These are phyloP conservation scores for Acacia confusa DNA, from an alignment of 306 rosid genomes.

Conservation along the genomic window DNA sequence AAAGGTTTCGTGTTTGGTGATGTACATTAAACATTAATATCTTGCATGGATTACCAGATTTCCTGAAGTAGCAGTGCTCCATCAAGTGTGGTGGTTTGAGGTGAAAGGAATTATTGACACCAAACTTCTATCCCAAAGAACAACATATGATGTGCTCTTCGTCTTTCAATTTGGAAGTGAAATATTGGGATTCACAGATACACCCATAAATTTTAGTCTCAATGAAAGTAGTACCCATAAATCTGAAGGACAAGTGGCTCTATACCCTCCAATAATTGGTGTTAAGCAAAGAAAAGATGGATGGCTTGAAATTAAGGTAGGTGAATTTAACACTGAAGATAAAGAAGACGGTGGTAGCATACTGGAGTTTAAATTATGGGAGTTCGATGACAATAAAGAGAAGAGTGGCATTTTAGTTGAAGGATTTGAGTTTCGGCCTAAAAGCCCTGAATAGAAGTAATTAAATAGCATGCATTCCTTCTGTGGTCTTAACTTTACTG, in stretches of 20 bases:
- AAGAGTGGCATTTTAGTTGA: conserved; percentile 35
- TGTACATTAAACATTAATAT: no score
- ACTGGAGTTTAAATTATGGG: not conserved
- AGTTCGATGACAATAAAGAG: not conserved
- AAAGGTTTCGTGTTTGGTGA: not conserved
- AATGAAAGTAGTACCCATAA: not conserved
- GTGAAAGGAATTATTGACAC: not conserved
- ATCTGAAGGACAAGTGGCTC: not conserved
- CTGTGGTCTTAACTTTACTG: not conserved
- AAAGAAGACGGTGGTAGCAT: not conserved
- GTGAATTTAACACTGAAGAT: not conserved
- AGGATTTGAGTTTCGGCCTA: conserved; percentile 49
- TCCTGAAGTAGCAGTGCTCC: not conserved
- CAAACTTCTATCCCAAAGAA: not conserved
- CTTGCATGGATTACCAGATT: not conserved
- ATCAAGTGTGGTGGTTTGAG: not conserved
- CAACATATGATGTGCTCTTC: conserved; percentile 1
- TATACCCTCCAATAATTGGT: not conserved
- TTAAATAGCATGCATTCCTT: not conserved
- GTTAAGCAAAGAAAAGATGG: not conserved
- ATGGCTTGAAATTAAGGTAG: conserved; percentile 22
- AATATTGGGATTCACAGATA: not conserved
- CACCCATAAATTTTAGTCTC: not conserved
- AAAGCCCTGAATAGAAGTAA: not conserved
- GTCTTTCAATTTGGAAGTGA: not conserved